phyloP scores from a whole-genome alignment of 1,284 basidiomycete species.

The Ustilago xerochloae region DNA sequence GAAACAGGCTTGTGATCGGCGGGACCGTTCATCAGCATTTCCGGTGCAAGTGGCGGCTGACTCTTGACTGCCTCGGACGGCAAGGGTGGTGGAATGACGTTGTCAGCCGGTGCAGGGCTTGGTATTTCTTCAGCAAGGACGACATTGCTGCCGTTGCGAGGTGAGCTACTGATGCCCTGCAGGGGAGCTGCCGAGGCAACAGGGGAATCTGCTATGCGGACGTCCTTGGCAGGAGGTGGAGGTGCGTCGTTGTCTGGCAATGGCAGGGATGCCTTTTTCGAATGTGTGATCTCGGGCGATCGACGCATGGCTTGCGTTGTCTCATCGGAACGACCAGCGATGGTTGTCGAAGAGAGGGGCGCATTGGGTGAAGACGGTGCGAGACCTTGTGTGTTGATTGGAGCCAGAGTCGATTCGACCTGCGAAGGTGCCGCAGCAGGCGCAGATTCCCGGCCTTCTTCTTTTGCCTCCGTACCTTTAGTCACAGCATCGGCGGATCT shows the following conservation, averaged over 20 bases:
- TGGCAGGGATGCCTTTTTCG: neutral
- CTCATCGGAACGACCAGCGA: constrained; percentile 32
- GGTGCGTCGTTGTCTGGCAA: constrained; percentile 11
- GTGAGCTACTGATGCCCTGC: no score
- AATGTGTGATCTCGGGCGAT: constrained; percentile 20
- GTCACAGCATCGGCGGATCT: neutral
- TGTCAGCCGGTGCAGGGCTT: constrained; percentile 22
- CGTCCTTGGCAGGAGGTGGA: constrained; percentile 24
- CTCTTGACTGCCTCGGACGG: constrained; percentile 24
- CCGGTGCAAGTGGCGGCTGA: constrained; percentile 9
- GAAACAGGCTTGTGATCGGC: constrained; percentile 50
- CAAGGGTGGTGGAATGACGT: constrained; percentile 54
- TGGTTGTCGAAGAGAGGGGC: constrained; percentile 35
- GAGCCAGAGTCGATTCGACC: constrained; percentile 15
- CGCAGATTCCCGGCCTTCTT: neutral
- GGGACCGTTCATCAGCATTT: constrained; percentile 32
- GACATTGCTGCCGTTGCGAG: constrained; percentile 3
- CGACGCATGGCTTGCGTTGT: constrained; percentile 25
- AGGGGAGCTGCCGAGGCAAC: neutral
- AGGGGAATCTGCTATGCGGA: neutral
- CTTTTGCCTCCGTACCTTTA: neutral
- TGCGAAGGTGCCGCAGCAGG: neutral
- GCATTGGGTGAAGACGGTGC: constrained; percentile 24
- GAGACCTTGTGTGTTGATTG: constrained; percentile 33
- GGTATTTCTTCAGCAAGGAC: neutral